Conservation (phyloP, 2,329 filamentous ascomycete species). For the Talaromyces verruculosus region DNA sequence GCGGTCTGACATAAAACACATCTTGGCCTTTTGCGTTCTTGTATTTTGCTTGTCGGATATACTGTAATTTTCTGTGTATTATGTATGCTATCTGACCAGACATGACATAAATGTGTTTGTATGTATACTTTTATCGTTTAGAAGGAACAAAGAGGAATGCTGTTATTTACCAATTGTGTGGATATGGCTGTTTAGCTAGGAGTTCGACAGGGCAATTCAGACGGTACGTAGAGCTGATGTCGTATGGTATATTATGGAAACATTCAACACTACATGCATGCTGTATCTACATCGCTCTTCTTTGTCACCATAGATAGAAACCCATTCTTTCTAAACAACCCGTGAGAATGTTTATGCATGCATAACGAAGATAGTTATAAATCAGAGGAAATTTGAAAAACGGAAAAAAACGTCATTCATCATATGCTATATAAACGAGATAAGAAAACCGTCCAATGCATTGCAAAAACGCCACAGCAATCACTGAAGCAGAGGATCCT, state of each 20-base stretch:
- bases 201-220: background rate
- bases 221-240: background rate
- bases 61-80: background rate
- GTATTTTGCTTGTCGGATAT: background rate
- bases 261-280: background rate
- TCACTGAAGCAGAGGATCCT: conserved; percentile 57
- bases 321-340: background rate
- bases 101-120: background rate
- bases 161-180: background rate
- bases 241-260: background rate
- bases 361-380: background rate
- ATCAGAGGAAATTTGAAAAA: background rate
- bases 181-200: background rate
- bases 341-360: background rate
- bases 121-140: background rate
- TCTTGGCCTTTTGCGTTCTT: background rate
- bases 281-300: background rate
- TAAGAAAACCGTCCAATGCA: background rate
- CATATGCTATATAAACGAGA: background rate
- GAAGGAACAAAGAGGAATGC: background rate
- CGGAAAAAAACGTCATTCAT: background rate
- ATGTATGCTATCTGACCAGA: conserved; percentile 3
- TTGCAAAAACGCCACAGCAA: conserved; percentile 12
- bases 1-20: background rate
- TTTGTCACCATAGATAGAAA: background rate